Evolutionary conservation across 257 asterid species (phyloP), one percentile per base, ranked within the genome.

Genomic region (Forsythia suspensa): DNA sequence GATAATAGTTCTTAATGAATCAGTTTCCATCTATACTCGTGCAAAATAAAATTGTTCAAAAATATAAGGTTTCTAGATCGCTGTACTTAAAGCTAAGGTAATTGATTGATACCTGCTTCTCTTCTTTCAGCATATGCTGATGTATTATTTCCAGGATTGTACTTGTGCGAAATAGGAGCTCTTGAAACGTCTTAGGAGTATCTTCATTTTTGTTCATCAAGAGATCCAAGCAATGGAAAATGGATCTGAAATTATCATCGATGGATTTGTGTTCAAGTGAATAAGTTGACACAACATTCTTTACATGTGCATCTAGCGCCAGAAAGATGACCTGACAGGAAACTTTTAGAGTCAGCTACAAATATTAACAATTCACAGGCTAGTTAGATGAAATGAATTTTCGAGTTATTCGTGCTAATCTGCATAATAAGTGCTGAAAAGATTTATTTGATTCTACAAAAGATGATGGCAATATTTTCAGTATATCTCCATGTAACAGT

Each of bases 71-170:
- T 29, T 29, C 70, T 63, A 29, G 66, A 57, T 57, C 10, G 66
- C 66, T n/a, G 63, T 21, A 8, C 4, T 4, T 5, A 77, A 66
- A 73, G 43, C 74, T 34, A 11, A 70, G 70, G 39, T 44, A 77
- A 68, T 41, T 69, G 44, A 76, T 57, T 36, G 63, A 70, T 80
- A 94, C 98, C 96, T 92, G 97, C 65, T 89, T 83, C 85, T 94
- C 98, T 90, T 94, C 97, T 89, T 94, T 92, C 81, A 84, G 89
- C 94, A 94, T 89, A 76, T 94, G 98, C 77, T 94, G 96, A 73
- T 91, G 84, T 80, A 94, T 86, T 85, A 82, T 84, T 80, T 87
- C 66, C 86, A 83, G 85, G 67, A 90, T 78, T 34, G 94, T 87
- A 78, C 91, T 91, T 40, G 92, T 82, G 71, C 84, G 90, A 81